Conservation (phyloP, 1,284 basidiomycete genomes). For the Malassezia dermatis region DNA sequence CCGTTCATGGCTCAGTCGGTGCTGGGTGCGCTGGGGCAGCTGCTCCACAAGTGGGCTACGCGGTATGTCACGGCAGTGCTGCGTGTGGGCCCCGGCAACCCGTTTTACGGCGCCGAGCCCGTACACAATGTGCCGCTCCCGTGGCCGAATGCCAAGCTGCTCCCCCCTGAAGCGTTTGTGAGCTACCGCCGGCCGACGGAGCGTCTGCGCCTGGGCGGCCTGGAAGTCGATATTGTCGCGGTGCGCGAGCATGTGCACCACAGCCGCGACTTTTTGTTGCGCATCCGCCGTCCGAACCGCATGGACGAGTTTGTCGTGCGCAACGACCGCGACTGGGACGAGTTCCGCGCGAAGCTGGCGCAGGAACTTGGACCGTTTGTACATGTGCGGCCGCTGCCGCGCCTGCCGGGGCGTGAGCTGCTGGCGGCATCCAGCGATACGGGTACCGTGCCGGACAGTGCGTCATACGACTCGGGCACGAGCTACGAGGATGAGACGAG, state of each 20-base stretch:
- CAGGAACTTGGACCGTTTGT: conserved; percentile 30
- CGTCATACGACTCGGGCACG: neutral
- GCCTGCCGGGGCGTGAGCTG: conserved; percentile 18
- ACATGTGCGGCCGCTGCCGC: conserved; percentile 33
- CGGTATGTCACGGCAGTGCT: conserved; percentile 34
- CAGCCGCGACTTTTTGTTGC: conserved; percentile 34
- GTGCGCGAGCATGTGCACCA: conserved; percentile 21
- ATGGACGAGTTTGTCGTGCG: conserved; percentile 35
- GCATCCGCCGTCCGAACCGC: conserved; percentile 35
- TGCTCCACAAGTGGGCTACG: conserved; percentile 28
- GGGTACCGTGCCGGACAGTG: conserved; percentile 1
- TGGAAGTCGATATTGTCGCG: conserved; percentile 40
- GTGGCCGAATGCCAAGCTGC: conserved; percentile 32
- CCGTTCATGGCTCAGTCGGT: conserved; percentile 31
- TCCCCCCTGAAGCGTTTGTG: conserved; percentile 38
- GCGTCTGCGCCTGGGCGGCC: conserved; percentile 35
- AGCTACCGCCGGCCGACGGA: conserved; percentile 35
- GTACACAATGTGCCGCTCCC: conserved; percentile 27
- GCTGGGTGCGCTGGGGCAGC: conserved; percentile 17
- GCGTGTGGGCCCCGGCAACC: conserved; percentile 29
- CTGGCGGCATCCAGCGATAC: neutral
- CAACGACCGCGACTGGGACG: conserved; percentile 39
- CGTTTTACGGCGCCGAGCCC: conserved; percentile 23
- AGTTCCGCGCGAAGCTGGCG: conserved; percentile 30
- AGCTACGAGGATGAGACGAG: conserved; percentile 3